A percentile compares a stretch with the other conserved stretches of the same genome.
Conservation (phyloP, 495 filamentous ascomycete genomes). For the Tuber indicum region DNA sequence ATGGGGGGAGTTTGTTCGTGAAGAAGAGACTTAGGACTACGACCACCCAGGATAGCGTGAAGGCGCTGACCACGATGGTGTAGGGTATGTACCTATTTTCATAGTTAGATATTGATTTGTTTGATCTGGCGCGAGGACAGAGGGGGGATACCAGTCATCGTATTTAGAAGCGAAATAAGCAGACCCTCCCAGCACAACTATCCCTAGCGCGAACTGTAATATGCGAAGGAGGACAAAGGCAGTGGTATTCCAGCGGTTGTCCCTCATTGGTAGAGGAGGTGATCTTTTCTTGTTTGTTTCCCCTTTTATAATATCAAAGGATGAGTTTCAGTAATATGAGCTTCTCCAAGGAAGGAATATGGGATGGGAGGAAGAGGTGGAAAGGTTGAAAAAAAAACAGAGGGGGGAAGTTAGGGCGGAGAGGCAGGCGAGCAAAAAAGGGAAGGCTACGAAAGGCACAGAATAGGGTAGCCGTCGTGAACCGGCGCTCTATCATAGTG, state of each 20-base stretch:
- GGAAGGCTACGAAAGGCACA: neutral
- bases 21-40: neutral
- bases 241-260: neutral
- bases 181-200: neutral
- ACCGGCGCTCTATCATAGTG: neutral
- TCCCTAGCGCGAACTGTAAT: neutral
- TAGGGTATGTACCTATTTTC: neutral
- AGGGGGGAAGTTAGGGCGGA: neutral
- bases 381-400: neutral
- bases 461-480: neutral
- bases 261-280: neutral
- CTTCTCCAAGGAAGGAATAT: neutral
- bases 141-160: neutral
- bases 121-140: neutral
- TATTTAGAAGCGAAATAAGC: neutral
- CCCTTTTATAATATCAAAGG: too few species aligned
- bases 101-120: neutral
- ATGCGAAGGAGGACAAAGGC: neutral
- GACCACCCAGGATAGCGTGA: neutral
- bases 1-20: neutral
- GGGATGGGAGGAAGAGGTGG: neutral
- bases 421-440: neutral
- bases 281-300: neutral
- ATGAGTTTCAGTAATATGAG: neutral
- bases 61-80: neutral